Base-by-base conservation (phyloP, 192 early-diverging fungal species). In the Physocladia obscura region DNA sequence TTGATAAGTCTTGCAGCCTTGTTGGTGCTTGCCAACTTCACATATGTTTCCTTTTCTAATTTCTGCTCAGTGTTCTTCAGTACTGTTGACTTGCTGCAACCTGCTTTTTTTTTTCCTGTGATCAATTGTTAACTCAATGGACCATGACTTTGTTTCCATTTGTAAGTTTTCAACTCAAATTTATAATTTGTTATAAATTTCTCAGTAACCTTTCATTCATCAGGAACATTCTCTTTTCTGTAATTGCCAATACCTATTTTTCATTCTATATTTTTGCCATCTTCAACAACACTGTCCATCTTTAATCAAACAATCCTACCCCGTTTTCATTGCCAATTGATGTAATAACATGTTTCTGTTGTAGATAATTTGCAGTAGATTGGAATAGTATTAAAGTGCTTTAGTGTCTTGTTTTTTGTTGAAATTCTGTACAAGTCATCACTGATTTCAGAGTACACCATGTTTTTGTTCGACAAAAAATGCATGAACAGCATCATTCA, bases 211-310 rank as follows among this genome's bases (percentile, higher is more conserved):
- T 55, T 55, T 1, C 29, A 55, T 15, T 55, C 52, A 2, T 1
- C 1, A 26, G 52, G 52, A 26, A 55, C 15, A 26, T 1, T 27
- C 29, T 55, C 52, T 1, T 26, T 0, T 1, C 2, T n/a, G 29
- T 55, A 55, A 55, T 55, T 55, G 3, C 52, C 52, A 2, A 55
- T 55, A 55, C 52, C 2, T 55, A 2, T 1, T 55, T 55, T 55
- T 24, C 52, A 55, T 55, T 55, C n/a, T n/a, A n/a, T n/a, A n/a
- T n/a, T n/a, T n/a, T n/a, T n/a, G 52, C 52, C 52, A 55, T 55
- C 2, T 1, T 55, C 52, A 55, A 55, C 52, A 26, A 55, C 52
- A 1, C n/a, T 27, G 4, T n/a, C n/a, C n/a, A n/a, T n/a, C n/a
- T n/a, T n/a, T n/a, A n/a, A n/a, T n/a, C n/a, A n/a, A n/a, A n/a